Percentiles rank a stretch among this genome's conserved stretches.
Conservation (phyloP, 75 land plant species). For the Adiantum capillusveneris region DNA sequence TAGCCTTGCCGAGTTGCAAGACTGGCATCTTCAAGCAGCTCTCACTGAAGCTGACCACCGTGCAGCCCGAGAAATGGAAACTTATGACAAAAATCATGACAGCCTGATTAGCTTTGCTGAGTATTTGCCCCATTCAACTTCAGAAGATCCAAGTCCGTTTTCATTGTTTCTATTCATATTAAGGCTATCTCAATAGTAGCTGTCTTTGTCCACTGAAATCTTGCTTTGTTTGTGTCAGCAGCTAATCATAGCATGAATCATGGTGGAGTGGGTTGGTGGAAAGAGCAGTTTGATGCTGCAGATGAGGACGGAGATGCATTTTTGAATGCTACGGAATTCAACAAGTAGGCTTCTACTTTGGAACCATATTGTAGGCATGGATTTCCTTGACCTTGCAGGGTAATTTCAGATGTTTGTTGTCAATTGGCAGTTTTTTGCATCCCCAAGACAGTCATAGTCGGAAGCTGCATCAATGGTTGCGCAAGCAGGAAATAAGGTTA, state of each 20-base stretch:
- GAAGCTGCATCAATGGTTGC: constrained; percentile 63
- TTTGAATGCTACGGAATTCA: constrained; percentile 74
- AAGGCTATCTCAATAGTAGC: not conserved
- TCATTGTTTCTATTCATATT: not conserved
- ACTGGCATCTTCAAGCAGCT: constrained; percentile 64
- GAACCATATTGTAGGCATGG: not conserved
- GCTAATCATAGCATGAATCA: constrained; percentile 31
- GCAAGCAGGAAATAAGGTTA: constrained; percentile 77
- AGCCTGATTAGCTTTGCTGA: constrained; percentile 64
- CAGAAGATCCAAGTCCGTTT: constrained; percentile 33
- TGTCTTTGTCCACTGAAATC: not conserved
- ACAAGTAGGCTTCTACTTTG: constrained; percentile 42
- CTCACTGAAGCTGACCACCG: constrained; percentile 53
- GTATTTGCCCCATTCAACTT: constrained; percentile 68
- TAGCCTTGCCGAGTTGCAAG: constrained; percentile 45
- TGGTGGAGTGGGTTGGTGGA: constrained; percentile 78
- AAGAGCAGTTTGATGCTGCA: constrained; percentile 84
- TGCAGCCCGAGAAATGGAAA: constrained; percentile 69
- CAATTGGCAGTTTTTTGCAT: constrained; percentile 67
- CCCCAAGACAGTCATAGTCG: constrained; percentile 78
- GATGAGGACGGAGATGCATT: constrained; percentile 87
- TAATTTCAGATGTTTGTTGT: no score
- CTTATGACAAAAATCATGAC: constrained; percentile 74
- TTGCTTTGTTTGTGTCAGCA: constrained; percentile 5
- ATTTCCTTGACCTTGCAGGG: no score